Percentiles rank a stretch among this genome's conserved stretches.
These are phyloP conservation scores for Helotiales sp. DNA, from an alignment of 2,329 filamentous ascomycete species.

Conservation along the genomic window DNA sequence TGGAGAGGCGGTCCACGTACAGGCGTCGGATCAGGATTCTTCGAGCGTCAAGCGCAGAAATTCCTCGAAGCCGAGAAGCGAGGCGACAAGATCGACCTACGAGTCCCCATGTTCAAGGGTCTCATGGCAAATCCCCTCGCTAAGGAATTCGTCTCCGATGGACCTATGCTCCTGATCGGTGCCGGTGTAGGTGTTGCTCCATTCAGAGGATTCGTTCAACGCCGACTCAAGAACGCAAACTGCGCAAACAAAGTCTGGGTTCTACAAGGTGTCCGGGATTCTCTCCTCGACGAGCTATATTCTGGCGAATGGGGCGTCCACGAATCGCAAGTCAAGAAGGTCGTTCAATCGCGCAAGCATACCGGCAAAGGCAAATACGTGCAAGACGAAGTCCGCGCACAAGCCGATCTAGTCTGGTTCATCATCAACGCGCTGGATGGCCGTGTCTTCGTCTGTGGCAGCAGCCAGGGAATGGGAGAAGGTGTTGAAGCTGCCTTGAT, in stretches of 20 bases:
- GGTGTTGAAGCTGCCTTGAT: slow-evolving; percentile 88
- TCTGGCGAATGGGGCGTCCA: slow-evolving; percentile 95
- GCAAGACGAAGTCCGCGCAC: slow-evolving; percentile 89
- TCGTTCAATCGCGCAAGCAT: slow-evolving; percentile 76
- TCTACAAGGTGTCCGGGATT: slow-evolving; percentile 91
- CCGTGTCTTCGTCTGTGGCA: slow-evolving; percentile 94
- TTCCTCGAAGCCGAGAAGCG: slow-evolving; percentile 71
- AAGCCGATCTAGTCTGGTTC: slow-evolving; percentile 97
- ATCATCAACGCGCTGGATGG: slow-evolving; percentile 97
- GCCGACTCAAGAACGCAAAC: slow-evolving; percentile 89
- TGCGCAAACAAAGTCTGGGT: slow-evolving; percentile 99
- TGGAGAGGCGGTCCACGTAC: slow-evolving; percentile 76
- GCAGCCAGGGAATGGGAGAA: slow-evolving; percentile 95
- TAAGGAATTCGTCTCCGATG: slow-evolving; percentile 88
- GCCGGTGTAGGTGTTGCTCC: slow-evolving; percentile 96
- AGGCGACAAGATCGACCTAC: slow-evolving; percentile 66
- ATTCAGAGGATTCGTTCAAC: slow-evolving; percentile 96
- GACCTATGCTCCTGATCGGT: slow-evolving; percentile 96
- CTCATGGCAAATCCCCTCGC: slow-evolving; percentile 97
- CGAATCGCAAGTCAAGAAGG: slow-evolving; percentile 82
- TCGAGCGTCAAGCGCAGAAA: slow-evolving; percentile 80
- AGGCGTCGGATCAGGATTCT: slow-evolving; percentile 90
- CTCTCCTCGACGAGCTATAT: slow-evolving; percentile 93
- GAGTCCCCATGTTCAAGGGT: slow-evolving; percentile 96
- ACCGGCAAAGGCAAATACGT: slow-evolving; percentile 77